A percentile compares a stretch with the other conserved stretches of the same genome.
These are phyloP conservation scores for Lactifluus hygrophoroides DNA, from an alignment of 768 basidiomycete genomes.

Conservation along the genomic window DNA sequence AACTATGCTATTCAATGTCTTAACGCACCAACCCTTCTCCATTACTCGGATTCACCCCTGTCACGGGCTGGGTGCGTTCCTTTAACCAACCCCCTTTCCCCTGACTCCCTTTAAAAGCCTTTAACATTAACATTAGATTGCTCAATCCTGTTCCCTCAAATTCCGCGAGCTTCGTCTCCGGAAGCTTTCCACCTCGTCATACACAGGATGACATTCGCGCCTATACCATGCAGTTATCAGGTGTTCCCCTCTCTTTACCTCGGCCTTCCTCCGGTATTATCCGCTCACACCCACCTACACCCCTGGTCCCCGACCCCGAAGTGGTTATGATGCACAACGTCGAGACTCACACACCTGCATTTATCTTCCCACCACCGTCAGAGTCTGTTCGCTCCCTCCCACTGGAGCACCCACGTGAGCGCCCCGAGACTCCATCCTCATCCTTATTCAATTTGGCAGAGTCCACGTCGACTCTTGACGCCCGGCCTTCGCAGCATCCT, in stretches of 20 bases:
- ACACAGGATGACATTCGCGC: slow-evolving; percentile 58
- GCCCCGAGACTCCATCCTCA: slow-evolving; percentile 21
- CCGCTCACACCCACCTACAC: slow-evolving; percentile 24
- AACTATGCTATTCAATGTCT: slow-evolving; percentile 10
- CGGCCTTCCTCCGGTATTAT: slow-evolving; percentile 19
- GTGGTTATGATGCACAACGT: slow-evolving; percentile 13
- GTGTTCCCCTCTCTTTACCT: slow-evolving; percentile 35
- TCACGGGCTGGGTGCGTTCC: slow-evolving; percentile 26
- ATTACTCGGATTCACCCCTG: slow-evolving; percentile 23
- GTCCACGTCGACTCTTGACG: slow-evolving; percentile 18
- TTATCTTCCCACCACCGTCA: slow-evolving; percentile 14
- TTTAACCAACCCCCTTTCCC: neutral
- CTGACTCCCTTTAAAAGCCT: neutral
- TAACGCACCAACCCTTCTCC: slow-evolving; percentile 1
- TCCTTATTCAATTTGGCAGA: slow-evolving; percentile 22
- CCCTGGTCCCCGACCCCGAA: slow-evolving; percentile 33
- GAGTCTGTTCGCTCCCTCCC: slow-evolving; percentile 11
- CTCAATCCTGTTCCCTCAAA: slow-evolving; percentile 39
- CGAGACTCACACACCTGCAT: slow-evolving; percentile 12
- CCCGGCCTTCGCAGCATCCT: slow-evolving; percentile 14
- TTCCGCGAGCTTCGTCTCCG: slow-evolving; percentile 16
- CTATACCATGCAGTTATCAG: slow-evolving; percentile 57
- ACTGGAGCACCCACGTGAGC: slow-evolving; percentile 10
- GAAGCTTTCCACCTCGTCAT: slow-evolving; percentile 31
- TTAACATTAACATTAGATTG: slow-evolving; percentile 32